Conservation (phyloP, 768 basidiomycete species). For the Xerocomellus amylosporus region DNA sequence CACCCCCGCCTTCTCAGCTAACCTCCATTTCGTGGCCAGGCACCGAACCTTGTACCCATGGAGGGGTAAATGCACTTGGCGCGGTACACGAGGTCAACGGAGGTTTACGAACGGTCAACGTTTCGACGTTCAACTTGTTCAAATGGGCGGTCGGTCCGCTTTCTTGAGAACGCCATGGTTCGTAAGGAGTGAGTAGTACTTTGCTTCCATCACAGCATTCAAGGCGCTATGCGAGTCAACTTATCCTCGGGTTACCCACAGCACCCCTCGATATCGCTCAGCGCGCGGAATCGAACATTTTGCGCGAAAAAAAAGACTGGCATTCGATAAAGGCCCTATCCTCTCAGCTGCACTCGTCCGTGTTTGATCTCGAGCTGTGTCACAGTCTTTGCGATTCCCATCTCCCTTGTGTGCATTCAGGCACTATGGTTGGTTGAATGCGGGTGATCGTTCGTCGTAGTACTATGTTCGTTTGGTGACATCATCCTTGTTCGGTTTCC, state of each 20-base stretch:
- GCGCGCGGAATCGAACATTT: background rate
- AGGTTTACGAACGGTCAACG: slow-evolving; percentile 1
- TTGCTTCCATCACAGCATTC: slow-evolving; percentile 10
- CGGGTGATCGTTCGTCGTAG: too few relatives aligned
- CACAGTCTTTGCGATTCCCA: background rate
- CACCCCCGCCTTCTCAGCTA: background rate
- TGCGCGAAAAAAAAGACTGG: background rate
- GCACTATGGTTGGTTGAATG: background rate
- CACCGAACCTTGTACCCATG: slow-evolving; percentile 6
- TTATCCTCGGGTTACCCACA: slow-evolving; percentile 18
- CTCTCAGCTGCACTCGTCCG: background rate
- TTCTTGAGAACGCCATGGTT: background rate
- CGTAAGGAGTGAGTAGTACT: background rate
- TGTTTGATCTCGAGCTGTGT: slow-evolving; percentile 1
- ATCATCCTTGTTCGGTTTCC: background rate
- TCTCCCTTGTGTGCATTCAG: background rate
- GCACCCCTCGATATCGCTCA: background rate
- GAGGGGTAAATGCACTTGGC: background rate
- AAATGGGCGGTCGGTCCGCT: slow-evolving; percentile 4
- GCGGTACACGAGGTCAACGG: slow-evolving; percentile 3
- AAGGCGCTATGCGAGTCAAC: background rate
- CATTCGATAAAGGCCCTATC: background rate
- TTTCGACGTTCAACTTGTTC: background rate
- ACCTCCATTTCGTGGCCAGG: slow-evolving; percentile 18
- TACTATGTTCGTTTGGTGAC: background rate